Evolutionary conservation across 257 asterid species (phyloP).

Genomic region (Lavandula angustifolia): DNA sequence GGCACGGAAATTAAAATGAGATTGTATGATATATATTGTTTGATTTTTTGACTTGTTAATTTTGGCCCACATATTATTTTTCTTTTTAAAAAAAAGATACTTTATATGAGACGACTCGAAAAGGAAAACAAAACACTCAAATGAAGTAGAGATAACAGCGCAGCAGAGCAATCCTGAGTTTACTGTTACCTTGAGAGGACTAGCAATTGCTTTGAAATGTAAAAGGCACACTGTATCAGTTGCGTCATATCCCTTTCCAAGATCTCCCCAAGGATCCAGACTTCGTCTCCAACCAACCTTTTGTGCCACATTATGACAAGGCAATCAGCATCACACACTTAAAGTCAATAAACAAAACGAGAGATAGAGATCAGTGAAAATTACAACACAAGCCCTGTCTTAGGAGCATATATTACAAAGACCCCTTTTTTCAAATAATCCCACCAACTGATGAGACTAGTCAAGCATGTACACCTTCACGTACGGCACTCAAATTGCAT

Average conservation of each 20-base stretch:
- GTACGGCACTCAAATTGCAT: constrained; percentile 45
- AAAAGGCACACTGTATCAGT: constrained; percentile 41
- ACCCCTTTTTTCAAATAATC: constrained; percentile 30
- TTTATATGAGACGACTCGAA: too few relatives aligned
- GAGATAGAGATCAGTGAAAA: constrained; percentile 37
- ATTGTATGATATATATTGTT: too few relatives aligned
- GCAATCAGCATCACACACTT: constrained; percentile 41
- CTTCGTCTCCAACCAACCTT: constrained; percentile 52
- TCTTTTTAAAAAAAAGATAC: too few relatives aligned
- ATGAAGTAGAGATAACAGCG: neutral
- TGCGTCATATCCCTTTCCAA: constrained; percentile 63
- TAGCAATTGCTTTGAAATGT: constrained; percentile 30
- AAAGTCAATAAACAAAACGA: constrained; percentile 49
- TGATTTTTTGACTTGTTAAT: too few relatives aligned
- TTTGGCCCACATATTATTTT: too few relatives aligned
- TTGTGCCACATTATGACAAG: constrained; percentile 61
- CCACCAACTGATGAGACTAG: constrained; percentile 46
- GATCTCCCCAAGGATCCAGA: constrained; percentile 68
- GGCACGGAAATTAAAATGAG: too few relatives aligned
- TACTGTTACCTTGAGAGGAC: constrained; percentile 30
- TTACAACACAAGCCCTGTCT: constrained; percentile 46
- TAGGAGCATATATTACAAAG: constrained; percentile 30
- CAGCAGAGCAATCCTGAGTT: constrained; percentile 8
- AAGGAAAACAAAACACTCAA: too few relatives aligned
- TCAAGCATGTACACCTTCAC: constrained; percentile 42